Evolutionary conservation across 1,284 basidiomycete species (phyloP), one percentile per base, ranked within the genome.

Genomic region (Cryptococcus maquisensis): DNA sequence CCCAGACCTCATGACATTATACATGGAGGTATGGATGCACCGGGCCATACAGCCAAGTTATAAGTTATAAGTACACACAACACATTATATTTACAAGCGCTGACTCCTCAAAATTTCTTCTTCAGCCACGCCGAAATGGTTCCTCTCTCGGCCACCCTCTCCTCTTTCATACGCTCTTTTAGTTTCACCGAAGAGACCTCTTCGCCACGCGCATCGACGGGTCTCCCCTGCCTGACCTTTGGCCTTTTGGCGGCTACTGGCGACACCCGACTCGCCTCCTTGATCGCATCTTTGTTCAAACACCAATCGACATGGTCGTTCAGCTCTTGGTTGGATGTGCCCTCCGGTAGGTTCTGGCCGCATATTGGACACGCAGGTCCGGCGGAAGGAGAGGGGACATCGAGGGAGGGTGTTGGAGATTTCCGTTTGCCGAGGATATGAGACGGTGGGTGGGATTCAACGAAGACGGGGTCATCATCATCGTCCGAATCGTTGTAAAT

Each of bases 291-390:
- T 21, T 60, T 62, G 48, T 73, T 72, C 20, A 76, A 54, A 52
- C 74, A 76, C 54, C 61, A 47, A 49, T 76, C 74, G 26, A 76
- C 65, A 54, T 76, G 74, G n/a, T 68, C 68, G 51, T 76, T 76
- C 40, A 76, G 53, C 13, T 59, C 67, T 4, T 62, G 54, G 51
- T 76, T 76, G 9, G 69, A 67, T 2, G 69, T 68, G 1, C 60
- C 62, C 0, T 61, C 47, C 15, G 62, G 60, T 0, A 76, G 61
- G 0, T 56, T 43, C 39, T 65, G 56, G 20, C 44, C 47, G 51
- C 74, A 76, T 36, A 76, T 71, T 0, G 74, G 74, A 51, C 74
- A 76, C 3, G 59, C 39, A 0, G 69, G 68, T 7, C 70, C 68
- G 60, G 49, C 9, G 51, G 38, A 44, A 56, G 62, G 9, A 50